phyloP scores from a whole-genome alignment of 2,329 filamentous ascomycete species.

The Pseudogymnoascus sp. region DNA sequence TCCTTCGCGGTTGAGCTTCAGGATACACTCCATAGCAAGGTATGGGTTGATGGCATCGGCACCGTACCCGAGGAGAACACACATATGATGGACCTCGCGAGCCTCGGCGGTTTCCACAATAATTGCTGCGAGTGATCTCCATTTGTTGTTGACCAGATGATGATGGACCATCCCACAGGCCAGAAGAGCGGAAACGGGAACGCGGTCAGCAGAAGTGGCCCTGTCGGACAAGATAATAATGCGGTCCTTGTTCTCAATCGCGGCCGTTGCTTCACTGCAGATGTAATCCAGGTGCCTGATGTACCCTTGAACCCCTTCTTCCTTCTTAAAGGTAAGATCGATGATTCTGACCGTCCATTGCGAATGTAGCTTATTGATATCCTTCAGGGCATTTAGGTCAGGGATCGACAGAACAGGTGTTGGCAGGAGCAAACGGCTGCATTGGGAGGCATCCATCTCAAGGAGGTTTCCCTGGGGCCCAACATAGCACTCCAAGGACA shows the following conservation, averaged over 20 bases:
- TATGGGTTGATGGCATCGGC: conserved; percentile 93
- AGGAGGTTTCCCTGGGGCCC: conserved; percentile 91
- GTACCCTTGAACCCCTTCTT: conserved; percentile 74
- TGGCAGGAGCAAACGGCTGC: conserved; percentile 73
- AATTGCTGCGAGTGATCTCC: conserved; percentile 80
- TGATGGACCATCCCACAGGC: conserved; percentile 93
- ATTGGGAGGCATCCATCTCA: conserved; percentile 88
- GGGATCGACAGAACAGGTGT: conserved; percentile 84
- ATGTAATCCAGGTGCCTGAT: conserved; percentile 80
- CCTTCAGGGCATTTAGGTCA: conserved; percentile 81
- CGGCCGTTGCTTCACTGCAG: conserved; percentile 74
- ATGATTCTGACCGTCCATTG: conserved; percentile 85
- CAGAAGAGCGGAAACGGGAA: conserved; percentile 76
- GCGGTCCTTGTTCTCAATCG: conserved; percentile 74
- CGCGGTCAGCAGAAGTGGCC: conserved; percentile 71
- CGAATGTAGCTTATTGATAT: conserved; percentile 62
- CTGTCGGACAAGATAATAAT: conserved; percentile 86
- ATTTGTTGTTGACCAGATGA: conserved; percentile 90
- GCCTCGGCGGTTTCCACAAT: conserved; percentile 90
- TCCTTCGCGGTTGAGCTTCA: conserved; percentile 91
- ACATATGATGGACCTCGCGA: conserved; percentile 97
- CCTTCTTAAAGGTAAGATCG: conserved; percentile 88
- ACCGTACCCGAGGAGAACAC: conserved; percentile 92
- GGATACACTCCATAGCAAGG: conserved; percentile 88
- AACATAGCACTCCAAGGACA: conserved; percentile 95